phyloP scores from a whole-genome alignment of 257 asterid species.

The Solanum sparsipilum region DNA sequence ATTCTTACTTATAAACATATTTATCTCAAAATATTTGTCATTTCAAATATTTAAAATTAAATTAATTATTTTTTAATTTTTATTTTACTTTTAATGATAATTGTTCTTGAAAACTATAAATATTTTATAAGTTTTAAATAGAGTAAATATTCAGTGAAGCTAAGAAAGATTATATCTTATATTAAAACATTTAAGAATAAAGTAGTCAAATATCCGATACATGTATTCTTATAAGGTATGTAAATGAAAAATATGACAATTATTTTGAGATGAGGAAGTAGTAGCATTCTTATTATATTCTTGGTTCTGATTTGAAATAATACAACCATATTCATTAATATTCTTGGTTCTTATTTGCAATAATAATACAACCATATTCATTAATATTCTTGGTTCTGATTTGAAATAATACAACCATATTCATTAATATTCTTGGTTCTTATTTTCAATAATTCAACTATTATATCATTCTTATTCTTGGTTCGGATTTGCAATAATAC shows the following conservation, averaged over 20 bases:
- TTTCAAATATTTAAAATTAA: too few species aligned
- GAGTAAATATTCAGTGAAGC: neutral
- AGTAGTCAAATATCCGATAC: neutral
- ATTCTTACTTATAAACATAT: too few species aligned
- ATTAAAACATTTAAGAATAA: neutral
- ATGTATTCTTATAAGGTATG: neutral
- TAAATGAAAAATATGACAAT: neutral
- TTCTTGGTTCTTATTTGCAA: neutral
- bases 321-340: neutral
- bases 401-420: neutral
- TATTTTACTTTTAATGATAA: too few species aligned
- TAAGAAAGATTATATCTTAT: neutral
- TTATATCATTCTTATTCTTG: neutral
- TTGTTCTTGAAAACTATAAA: too few species aligned
- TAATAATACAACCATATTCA: neutral
- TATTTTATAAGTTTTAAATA: neutral
- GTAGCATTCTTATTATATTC: neutral
- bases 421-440: neutral
- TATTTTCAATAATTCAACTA: neutral
- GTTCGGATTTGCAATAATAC: neutral
- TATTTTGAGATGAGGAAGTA: neutral
- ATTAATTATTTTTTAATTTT: too few species aligned
- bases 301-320: neutral
- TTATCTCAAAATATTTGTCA: too few species aligned
- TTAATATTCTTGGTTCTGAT: neutral